These are phyloP conservation scores for Novymonas esmeraldas DNA, from an alignment of 208 protist genomes.

Conservation along the genomic window DNA sequence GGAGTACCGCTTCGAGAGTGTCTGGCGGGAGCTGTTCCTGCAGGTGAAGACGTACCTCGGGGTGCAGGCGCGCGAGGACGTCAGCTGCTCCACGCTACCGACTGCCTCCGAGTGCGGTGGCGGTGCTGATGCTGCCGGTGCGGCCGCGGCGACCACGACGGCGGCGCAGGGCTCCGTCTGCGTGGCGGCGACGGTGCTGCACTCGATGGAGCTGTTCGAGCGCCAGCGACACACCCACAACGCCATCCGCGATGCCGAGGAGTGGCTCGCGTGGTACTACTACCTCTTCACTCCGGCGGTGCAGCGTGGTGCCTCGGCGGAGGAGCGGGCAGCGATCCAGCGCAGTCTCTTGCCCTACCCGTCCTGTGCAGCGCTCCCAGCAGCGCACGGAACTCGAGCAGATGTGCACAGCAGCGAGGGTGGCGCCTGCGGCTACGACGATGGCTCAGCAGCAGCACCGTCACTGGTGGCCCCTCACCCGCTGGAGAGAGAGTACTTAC, in stretches of 20 bases:
- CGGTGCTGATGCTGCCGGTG: neutral
- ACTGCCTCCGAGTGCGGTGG: constrained; percentile 1
- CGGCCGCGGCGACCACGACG: neutral
- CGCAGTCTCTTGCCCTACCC: constrained; percentile 3
- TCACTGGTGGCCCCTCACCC: too few species aligned
- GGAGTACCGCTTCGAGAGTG: constrained; percentile 40
- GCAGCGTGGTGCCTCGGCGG: constrained; percentile 5
- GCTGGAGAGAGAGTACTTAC: constrained; percentile 20
- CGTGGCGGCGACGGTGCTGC: constrained; percentile 52
- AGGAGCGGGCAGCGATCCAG: neutral
- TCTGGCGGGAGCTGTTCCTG: constrained; percentile 52
- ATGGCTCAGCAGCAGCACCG: too few species aligned
- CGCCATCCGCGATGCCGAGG: constrained; percentile 37
- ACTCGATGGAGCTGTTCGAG: constrained; percentile 78
- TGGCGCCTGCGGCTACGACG: too few species aligned
- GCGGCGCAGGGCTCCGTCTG: constrained; percentile 35
- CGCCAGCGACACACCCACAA: constrained; percentile 39
- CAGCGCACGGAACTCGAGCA: too few species aligned
- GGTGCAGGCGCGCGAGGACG: constrained; percentile 23
- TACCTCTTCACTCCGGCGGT: constrained; percentile 13
- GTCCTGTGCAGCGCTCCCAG: too few species aligned
- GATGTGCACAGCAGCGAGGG: too few species aligned
- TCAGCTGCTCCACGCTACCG: neutral
- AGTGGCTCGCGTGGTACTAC: constrained; percentile 45
- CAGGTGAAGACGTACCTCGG: constrained; percentile 39